phyloP scores from a whole-genome alignment of 768 basidiomycete genomes.

The Tephrocybe sp. region DNA sequence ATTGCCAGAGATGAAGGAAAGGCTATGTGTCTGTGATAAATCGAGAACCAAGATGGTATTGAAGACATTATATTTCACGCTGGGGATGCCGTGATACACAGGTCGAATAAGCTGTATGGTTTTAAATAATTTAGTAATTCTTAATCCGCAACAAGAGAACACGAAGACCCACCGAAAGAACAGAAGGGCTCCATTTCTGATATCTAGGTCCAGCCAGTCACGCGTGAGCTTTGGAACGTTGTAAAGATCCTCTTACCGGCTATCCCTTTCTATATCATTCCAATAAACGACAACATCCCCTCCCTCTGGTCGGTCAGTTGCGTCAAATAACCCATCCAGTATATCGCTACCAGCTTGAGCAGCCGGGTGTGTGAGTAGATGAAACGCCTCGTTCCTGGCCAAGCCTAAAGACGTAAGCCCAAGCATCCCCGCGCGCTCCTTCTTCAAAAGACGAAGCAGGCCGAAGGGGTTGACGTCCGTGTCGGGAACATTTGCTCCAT shows the following conservation, averaged over 20 bases:
- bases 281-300: conserved; percentile 77
- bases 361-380: conserved; percentile 63
- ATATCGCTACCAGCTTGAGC: conserved; percentile 47
- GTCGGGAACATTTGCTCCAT: conserved; percentile 61
- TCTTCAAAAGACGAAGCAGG: conserved; percentile 67
- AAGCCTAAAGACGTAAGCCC: conserved; percentile 64
- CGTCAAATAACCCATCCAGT: conserved; percentile 82
- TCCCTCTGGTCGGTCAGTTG: conserved; percentile 81
- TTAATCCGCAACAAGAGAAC: not conserved
- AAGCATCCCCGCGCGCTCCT: conserved; percentile 62
- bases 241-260: conserved; percentile 40
- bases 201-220: conserved; percentile 35
- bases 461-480: conserved; percentile 71
- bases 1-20: conserved; percentile 62
- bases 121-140: not conserved
- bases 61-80: conserved; percentile 73
- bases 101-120: conserved; percentile 66
- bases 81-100: conserved; percentile 75
- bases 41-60: conserved; percentile 84
- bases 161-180: conserved; percentile 41
- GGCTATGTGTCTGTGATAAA: conserved; percentile 56
- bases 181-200: conserved; percentile 45
- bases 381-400: conserved; percentile 60
- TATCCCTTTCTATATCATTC: conserved; percentile 90
- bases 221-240: not conserved